Evolutionary conservation across 1,284 basidiomycete genomes (phyloP), one percentile per base, ranked within the genome.

Genomic region (Leccinum insigne): DNA sequence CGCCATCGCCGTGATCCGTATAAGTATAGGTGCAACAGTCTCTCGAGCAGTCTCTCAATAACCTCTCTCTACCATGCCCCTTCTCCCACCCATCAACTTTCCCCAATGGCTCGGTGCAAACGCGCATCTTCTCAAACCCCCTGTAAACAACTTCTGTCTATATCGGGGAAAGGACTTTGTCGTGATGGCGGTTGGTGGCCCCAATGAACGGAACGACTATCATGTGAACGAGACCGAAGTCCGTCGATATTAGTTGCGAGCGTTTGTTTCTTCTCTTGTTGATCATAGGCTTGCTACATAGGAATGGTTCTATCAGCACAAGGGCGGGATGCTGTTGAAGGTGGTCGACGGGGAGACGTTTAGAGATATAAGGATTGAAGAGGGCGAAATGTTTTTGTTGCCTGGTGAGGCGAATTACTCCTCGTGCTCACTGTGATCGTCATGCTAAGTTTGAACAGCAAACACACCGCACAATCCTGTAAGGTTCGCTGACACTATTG

Each of bases 221-320:
- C 95, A 98, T 78, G 81, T 97, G 60, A 98, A 98, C 77, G 89
- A 96, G 78, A 97, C 95, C 3, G 95, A 98, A 83, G 91, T 85
- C 35, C 58, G 76, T 69, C n/a, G 18, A 23, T 14, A 2, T 52
- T 49, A 9, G 14, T 21, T 23, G 13, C n/a, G 23, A 54, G 16
- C 13, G 2, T 2, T n/a, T 42, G 6, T 47, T 14, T 21, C 49
- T 14, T 5, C 21, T 23, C 13, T 58, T 3, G 14, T 32, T 5
- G 6, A 18, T 63, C 52, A 66, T 4, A 4, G 5, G 23, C 21
- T 6, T 32, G 60, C 3, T 14, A 14, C 47, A 38, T 57, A 93
- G 90, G 96, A 98, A 80, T 98, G 95, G 95, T 98, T 98, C 77
- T 97, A 95, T 78, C 96, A 98, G 77, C 85, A 96, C 81, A 94